Percentiles rank a stretch among this genome's conserved stretches.
Conservation (phyloP, 2,329 filamentous ascomycete genomes). For the Penicillium carneum region DNA sequence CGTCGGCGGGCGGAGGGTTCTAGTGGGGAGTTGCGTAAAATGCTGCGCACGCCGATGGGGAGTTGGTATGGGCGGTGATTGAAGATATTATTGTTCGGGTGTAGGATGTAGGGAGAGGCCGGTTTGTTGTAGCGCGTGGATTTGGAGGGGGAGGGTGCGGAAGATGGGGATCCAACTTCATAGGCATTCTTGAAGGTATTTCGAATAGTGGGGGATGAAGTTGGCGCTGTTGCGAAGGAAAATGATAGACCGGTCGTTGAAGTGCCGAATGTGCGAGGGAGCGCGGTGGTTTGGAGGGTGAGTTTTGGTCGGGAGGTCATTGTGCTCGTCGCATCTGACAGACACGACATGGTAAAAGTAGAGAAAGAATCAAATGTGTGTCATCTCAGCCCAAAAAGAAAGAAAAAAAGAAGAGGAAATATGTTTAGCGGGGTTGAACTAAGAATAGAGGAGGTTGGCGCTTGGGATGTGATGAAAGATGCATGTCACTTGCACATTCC, state of each 20-base stretch:
- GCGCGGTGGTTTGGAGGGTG: slow-evolving; percentile 64
- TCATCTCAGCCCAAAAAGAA: slow-evolving; percentile 21
- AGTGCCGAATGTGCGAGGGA: slow-evolving; percentile 61
- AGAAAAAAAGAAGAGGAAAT: slow-evolving; percentile 8
- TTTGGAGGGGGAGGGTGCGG: slow-evolving; percentile 48
- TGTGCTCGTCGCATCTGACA: slow-evolving; percentile 29
- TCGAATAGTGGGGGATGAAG: slow-evolving; percentile 64
- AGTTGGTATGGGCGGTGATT: slow-evolving; percentile 49
- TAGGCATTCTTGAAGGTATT: slow-evolving; percentile 70
- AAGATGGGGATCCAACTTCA: slow-evolving; percentile 52
- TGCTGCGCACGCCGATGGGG: slow-evolving; percentile 55
- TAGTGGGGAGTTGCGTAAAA: slow-evolving; percentile 58
- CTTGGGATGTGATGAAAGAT: slow-evolving; percentile 26
- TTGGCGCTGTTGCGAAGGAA: slow-evolving; percentile 57
- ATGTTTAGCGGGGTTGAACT: slow-evolving; percentile 27
- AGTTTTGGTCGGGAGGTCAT: slow-evolving; percentile 62
- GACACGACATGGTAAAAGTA: slow-evolving; percentile 31
- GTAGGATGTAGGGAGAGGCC: slow-evolving; percentile 40
- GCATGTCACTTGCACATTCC: background rate
- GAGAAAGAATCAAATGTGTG: slow-evolving; percentile 20
- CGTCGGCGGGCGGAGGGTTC: slow-evolving; percentile 45
- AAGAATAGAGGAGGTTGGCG: slow-evolving; percentile 34
- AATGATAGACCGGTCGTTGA: slow-evolving; percentile 61
- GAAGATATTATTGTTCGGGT: slow-evolving; percentile 28
- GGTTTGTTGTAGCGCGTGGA: slow-evolving; percentile 40